Evolutionary conservation across 1,139 yeast genomes (phyloP), one percentile per base, ranked within the genome.

Genomic region (Taphrina communis): DNA sequence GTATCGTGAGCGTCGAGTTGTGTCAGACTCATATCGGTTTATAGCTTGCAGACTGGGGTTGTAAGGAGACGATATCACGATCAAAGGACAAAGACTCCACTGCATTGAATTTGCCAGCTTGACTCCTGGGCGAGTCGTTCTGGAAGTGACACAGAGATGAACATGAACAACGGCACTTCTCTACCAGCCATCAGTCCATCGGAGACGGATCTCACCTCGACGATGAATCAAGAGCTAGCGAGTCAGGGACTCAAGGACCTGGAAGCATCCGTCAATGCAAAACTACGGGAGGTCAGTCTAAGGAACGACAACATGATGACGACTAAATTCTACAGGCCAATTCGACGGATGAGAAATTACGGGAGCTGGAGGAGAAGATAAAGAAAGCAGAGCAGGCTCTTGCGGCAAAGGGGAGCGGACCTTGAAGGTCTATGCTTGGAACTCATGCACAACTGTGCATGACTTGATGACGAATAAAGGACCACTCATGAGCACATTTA

Each of bases 361-460:
- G 25, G 19, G 60, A 21, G 36, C 48, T 56, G 46, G 60, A 56
- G 25, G 50, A 56, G 50, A 56, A 56, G 21, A 56, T 56, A 48
- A 56, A 41, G 60, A 36, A 12, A 25, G 60, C 60, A 19, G 60
- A 56, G 19, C 48, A 56, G 36, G 60, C 60, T n/a, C 48, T 56
- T 14, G 60, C 60, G 6, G 42, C 41, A 8, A 50, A 50, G 36
- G 36, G 9, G n/a, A 35, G 53, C 36, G 11, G n/a, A 25, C 8
- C 36, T 8, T 50, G 53, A 50, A n/a, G 42, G 48, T 44, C 9
- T 17, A 44, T 14, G 48, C 8, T 44, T 14, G 48, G 31, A 25
- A 25, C 31, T 25, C 31, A 25, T 25, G 31, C 31, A 25, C 31
- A 25, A 25, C 31, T 25, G 4, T 25, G 31, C 31, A 25, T 25